These are phyloP conservation scores for Myotisia sp. DNA, from an alignment of 2,329 filamentous ascomycete species.

Conservation along the genomic window DNA sequence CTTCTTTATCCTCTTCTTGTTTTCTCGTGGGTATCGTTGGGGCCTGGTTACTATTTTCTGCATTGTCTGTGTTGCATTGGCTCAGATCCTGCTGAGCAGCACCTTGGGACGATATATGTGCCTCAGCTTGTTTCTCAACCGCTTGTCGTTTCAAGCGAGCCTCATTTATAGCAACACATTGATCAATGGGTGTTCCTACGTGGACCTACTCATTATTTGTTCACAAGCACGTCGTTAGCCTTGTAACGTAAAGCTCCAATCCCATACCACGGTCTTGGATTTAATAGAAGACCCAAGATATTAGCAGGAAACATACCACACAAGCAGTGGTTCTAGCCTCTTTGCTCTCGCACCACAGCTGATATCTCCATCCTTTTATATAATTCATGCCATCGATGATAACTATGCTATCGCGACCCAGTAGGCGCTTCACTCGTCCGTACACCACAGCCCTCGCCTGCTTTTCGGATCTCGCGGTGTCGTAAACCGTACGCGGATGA, in stretches of 20 bases:
- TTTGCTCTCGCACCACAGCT: slow-evolving; percentile 54
- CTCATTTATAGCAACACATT: slow-evolving; percentile 42
- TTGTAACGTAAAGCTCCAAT: background rate
- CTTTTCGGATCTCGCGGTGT: slow-evolving; percentile 46
- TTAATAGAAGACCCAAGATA: background rate
- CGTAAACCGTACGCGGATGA: slow-evolving; percentile 39
- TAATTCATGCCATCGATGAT: slow-evolving; percentile 53
- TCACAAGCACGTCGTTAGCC: too few relatives aligned
- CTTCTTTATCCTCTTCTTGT: slow-evolving; percentile 15
- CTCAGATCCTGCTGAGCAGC: background rate
- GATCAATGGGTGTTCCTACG: slow-evolving; percentile 42
- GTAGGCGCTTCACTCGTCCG: slow-evolving; percentile 45
- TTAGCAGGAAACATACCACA: slow-evolving; percentile 37
- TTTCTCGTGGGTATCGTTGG: slow-evolving; percentile 7
- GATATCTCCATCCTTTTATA: slow-evolving; percentile 54
- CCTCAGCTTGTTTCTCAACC: slow-evolving; percentile 4
- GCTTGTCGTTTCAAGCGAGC: slow-evolving; percentile 16
- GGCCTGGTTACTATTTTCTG: background rate
- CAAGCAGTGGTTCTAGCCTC: slow-evolving; percentile 47
- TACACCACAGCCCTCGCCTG: slow-evolving; percentile 49
- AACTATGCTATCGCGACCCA: slow-evolving; percentile 45
- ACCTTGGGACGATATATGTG: background rate
- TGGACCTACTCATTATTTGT: slow-evolving; percentile 38
- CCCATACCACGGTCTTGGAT: too few relatives aligned
- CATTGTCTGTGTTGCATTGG: background rate